A percentile compares a stretch with the other conserved stretches of the same genome.
These are phyloP conservation scores for Alternaria conjuncta DNA, from an alignment of 2,329 filamentous ascomycete genomes.

Conservation along the genomic window DNA sequence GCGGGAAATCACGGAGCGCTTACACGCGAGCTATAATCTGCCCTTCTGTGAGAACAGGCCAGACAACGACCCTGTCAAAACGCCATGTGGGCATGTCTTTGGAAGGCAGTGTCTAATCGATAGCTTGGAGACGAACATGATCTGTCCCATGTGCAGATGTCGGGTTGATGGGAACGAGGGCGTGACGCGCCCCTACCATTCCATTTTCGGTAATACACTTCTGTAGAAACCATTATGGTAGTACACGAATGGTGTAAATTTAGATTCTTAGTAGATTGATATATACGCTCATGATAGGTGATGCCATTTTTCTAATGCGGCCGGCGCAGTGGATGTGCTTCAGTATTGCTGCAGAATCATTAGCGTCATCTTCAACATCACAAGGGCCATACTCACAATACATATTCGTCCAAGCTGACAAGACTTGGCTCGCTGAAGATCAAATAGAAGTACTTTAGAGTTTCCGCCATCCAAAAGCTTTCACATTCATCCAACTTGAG, in stretches of 20 bases:
- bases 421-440: slow-evolving; percentile 74
- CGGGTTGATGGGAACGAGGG: background rate
- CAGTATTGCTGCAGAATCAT: slow-evolving; percentile 53
- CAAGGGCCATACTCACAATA: slow-evolving; percentile 52
- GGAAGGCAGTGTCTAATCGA: background rate
- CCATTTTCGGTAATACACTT: background rate
- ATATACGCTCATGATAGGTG: background rate
- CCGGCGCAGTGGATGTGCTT: slow-evolving; percentile 59
- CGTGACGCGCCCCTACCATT: background rate
- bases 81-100: background rate
- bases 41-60: background rate
- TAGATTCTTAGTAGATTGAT: background rate
- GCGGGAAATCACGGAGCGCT: background rate
- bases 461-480: slow-evolving; percentile 91
- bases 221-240: background rate
- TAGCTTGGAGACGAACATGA: background rate
- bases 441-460: slow-evolving; percentile 89
- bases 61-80: background rate
- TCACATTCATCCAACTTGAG: slow-evolving; percentile 53
- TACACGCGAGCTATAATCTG: background rate
- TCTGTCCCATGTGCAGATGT: background rate
- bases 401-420: slow-evolving; percentile 71
- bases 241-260: background rate
- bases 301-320: slow-evolving; percentile 21
- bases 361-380: background rate